These are phyloP conservation scores for Aspergillus carbonarius DNA, from an alignment of 2,329 filamentous ascomycete genomes.

Conservation along the genomic window DNA sequence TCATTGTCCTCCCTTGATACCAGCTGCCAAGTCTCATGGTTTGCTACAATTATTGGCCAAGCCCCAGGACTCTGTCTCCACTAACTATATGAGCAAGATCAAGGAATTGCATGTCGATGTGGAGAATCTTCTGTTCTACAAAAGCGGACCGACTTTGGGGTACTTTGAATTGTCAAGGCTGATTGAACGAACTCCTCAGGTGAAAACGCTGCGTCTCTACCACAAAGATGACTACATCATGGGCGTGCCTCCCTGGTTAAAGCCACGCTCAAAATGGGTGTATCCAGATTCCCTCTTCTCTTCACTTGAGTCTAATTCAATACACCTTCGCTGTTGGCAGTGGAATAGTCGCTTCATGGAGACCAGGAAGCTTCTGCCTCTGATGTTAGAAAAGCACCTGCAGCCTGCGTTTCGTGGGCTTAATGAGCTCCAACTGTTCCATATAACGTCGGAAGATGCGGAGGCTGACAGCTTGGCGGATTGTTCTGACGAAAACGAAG, in stretches of 20 bases:
- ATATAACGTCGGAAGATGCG: slow-evolving; percentile 28
- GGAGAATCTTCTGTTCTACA: slow-evolving; percentile 54
- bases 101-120: slow-evolving; percentile 69
- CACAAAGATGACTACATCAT: slow-evolving; percentile 61
- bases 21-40: slow-evolving; percentile 49
- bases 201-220: slow-evolving; percentile 70
- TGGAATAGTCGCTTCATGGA: slow-evolving; percentile 56
- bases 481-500: slow-evolving; percentile 32
- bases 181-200: slow-evolving; percentile 63
- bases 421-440: slow-evolving; percentile 37
- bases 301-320: slow-evolving; percentile 54
- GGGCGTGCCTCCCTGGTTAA: slow-evolving; percentile 32
- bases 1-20: slow-evolving; percentile 63
- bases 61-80: slow-evolving; percentile 49
- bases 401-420: slow-evolving; percentile 54
- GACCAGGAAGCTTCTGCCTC: slow-evolving; percentile 40
- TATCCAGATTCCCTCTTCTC: slow-evolving; percentile 68
- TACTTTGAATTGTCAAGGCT: slow-evolving; percentile 59
- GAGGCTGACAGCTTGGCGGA: slow-evolving; percentile 42
- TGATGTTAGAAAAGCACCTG: slow-evolving; percentile 55
- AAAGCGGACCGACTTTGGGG: slow-evolving; percentile 53
- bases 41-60: slow-evolving; percentile 57
- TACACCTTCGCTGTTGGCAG: slow-evolving; percentile 52
- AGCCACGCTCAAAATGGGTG: slow-evolving; percentile 57
- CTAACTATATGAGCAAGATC: slow-evolving; percentile 71